A percentile compares a stretch with the other conserved stretches of the same genome.
These are phyloP conservation scores for Thyridium curvatum DNA, from an alignment of 2,329 filamentous ascomycete species.

Conservation along the genomic window DNA sequence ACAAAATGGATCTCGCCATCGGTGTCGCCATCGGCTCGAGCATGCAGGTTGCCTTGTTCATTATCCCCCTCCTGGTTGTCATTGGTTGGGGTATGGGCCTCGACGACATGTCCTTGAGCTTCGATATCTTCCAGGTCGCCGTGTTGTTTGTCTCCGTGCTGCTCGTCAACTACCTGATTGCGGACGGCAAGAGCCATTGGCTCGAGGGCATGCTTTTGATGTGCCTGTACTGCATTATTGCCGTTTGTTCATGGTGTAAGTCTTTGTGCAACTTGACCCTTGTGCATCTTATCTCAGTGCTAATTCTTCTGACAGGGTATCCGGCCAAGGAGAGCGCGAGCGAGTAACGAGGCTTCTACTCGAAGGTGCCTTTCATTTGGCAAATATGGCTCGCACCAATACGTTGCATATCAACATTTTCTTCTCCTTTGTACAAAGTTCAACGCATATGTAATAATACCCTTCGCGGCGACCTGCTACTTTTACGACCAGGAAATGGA, in stretches of 20 bases:
- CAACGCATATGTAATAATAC: no score
- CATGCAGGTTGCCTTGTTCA: slow-evolving; percentile 75
- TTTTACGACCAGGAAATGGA: no score
- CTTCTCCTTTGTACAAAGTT: no score
- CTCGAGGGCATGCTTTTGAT: slow-evolving; percentile 72
- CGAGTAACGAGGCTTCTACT: neutral
- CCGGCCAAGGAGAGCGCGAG: neutral
- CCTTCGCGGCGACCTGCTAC: no score
- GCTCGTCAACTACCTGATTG: slow-evolving; percentile 79
- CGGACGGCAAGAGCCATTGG: slow-evolving; percentile 78
- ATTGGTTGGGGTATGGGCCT: slow-evolving; percentile 70
- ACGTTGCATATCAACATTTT: no score
- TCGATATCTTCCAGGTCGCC: slow-evolving; percentile 85
- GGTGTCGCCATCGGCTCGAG: slow-evolving; percentile 74
- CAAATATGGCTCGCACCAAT: no score
- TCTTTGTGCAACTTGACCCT: slow-evolving; percentile 10
- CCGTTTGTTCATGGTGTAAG: slow-evolving; percentile 58
- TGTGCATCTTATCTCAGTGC: neutral
- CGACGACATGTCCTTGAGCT: slow-evolving; percentile 73
- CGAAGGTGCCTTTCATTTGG: neutral
- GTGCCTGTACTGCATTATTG: slow-evolving; percentile 75
- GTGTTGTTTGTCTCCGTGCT: slow-evolving; percentile 78
- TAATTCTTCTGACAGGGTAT: neutral
- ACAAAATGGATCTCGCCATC: slow-evolving; percentile 80
- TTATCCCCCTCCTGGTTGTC: slow-evolving; percentile 70